A percentile compares a stretch with the other conserved stretches of the same genome.
These are phyloP conservation scores for Cercospora janseana DNA, from an alignment of 2,329 filamentous ascomycete species.

Conservation along the genomic window DNA sequence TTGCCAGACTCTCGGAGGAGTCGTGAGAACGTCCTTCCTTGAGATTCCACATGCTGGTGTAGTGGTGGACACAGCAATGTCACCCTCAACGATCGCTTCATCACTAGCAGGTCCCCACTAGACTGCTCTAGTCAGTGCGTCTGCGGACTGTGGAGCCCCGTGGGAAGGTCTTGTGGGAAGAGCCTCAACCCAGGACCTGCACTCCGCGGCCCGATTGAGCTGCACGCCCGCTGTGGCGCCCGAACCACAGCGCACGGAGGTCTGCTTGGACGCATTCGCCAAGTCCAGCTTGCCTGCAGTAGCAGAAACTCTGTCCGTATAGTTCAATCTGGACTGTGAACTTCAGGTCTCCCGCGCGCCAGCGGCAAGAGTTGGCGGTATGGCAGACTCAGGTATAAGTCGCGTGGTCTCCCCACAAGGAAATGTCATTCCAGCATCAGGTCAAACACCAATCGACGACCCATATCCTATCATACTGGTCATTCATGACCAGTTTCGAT, in stretches of 20 bases:
- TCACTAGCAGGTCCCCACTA: not conserved
- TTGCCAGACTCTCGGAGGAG: too few relatives aligned
- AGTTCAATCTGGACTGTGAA: slow-evolving; percentile 20
- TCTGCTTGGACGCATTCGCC: slow-evolving; percentile 14
- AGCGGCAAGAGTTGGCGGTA: slow-evolving; percentile 6
- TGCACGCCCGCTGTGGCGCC: slow-evolving; percentile 5
- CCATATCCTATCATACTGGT: slow-evolving; percentile 14
- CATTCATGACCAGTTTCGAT: slow-evolving; percentile 25
- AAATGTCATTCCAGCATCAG: slow-evolving; percentile 12
- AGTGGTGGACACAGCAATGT: too few relatives aligned
- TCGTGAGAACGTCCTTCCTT: too few relatives aligned
- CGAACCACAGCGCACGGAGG: slow-evolving; percentile 4
- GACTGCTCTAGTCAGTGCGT: not conserved
- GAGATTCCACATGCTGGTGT: too few relatives aligned
- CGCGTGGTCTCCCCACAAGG: slow-evolving; percentile 6
- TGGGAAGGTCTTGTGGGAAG: slow-evolving; percentile 5
- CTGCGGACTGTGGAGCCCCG: slow-evolving; percentile 15
- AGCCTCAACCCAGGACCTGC: slow-evolving; percentile 1
- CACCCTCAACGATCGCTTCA: too few relatives aligned
- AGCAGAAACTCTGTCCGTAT: slow-evolving; percentile 16
- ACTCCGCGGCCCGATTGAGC: slow-evolving; percentile 23
- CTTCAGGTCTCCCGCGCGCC: slow-evolving; percentile 1
- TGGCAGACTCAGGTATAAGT: slow-evolving; percentile 21
- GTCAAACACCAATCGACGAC: not conserved
- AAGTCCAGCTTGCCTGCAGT: slow-evolving; percentile 20